Conservation (phyloP, 2,329 filamentous ascomycete species). For the Sclerotinia spermophila region DNA sequence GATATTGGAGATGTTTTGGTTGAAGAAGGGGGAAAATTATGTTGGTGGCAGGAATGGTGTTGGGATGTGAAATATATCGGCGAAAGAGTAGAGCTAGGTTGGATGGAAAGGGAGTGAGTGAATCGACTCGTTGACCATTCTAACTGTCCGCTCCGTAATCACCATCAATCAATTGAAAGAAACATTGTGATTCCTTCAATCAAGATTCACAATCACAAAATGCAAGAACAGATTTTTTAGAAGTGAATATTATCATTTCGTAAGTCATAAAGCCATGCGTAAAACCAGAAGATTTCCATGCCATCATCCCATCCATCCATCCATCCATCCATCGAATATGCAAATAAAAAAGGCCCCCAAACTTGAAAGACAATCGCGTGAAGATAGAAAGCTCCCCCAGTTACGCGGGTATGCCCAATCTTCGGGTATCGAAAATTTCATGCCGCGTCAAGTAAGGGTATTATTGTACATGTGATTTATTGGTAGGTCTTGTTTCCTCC, state of each 20-base stretch:
- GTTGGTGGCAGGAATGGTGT: too few relatives aligned
- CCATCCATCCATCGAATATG: constrained; percentile 2
- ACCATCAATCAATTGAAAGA: neutral
- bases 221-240: neutral
- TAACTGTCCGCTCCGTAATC: neutral
- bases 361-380: constrained; percentile 1
- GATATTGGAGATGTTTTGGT: too few relatives aligned
- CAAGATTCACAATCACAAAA: neutral
- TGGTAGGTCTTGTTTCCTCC: constrained; percentile 51
- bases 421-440: constrained; percentile 13
- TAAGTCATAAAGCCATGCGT: constrained; percentile 2
- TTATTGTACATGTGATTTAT: constrained; percentile 22
- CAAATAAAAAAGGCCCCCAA: neutral
- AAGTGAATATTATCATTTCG: constrained; percentile 12
- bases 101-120: neutral
- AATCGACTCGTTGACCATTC: neutral
- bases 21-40: too few relatives aligned
- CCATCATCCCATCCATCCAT: neutral
- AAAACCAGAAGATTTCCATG: neutral
- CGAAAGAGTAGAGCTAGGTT: neutral
- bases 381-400: constrained; percentile 6
- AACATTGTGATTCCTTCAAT: neutral
- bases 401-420: constrained; percentile 9
- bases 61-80: neutral
- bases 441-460: neutral